These are phyloP conservation scores for Hirsutella minnesotensis DNA, from an alignment of 2,329 filamentous ascomycete genomes.

Conservation along the genomic window DNA sequence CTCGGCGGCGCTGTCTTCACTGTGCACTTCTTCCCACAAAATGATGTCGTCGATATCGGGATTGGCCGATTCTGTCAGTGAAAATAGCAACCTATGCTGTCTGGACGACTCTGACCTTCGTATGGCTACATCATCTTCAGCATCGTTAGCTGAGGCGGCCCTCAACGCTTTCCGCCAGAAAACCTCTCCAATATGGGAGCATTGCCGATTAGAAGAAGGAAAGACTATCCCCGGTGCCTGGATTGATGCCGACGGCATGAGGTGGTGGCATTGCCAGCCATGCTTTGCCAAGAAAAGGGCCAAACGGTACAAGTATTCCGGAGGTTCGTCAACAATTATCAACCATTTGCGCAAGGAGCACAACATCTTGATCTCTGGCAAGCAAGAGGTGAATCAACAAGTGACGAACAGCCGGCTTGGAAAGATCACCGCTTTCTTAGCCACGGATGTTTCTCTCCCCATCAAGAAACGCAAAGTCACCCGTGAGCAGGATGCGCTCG, in stretches of 20 bases:
- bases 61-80: no score
- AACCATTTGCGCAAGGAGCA: conserved; percentile 1
- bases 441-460: not conserved
- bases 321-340: conserved; percentile 1
- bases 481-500: not conserved
- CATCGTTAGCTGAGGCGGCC: no score
- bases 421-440: not conserved
- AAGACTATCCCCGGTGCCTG: no score
- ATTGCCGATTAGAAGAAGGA: no score
- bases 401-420: conserved; percentile 1
- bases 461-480: conserved; percentile 1
- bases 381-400: not conserved
- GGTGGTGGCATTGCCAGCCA: conserved; percentile 2
- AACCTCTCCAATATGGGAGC: no score
- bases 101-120: no score
- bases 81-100: no score
- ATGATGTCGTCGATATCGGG: no score
- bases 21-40: no score
- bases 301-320: conserved; percentile 1
- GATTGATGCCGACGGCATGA: not conserved
- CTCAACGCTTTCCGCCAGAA: no score
- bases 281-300: conserved; percentile 1
- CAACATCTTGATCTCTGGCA: not conserved
- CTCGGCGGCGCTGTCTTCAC: no score
- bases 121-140: no score